Conservation (phyloP, 495 filamentous ascomycete species). For the Podospora pseudocomata region DNA sequence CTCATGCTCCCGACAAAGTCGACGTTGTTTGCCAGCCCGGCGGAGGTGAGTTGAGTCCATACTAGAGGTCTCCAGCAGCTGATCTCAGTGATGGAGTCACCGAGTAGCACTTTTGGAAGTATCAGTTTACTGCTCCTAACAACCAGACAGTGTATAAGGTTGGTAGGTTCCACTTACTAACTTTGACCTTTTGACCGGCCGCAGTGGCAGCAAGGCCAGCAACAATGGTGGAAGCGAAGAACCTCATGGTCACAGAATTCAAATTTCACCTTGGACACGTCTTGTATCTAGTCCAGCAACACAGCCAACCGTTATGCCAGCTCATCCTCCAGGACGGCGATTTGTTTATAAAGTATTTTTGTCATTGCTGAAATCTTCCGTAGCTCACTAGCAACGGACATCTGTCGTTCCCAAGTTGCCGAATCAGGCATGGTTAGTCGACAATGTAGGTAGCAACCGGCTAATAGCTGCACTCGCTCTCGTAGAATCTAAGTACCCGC, state of each 20-base stretch:
- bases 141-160: not conserved
- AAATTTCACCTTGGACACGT: not conserved
- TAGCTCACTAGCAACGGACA: not conserved
- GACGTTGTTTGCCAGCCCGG: constrained; percentile 27
- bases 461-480: not conserved
- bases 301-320: not conserved
- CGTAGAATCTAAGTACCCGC: not conserved
- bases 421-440: not conserved
- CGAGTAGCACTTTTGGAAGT: constrained; percentile 29
- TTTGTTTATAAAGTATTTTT: constrained; percentile 1
- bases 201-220: constrained; percentile 18
- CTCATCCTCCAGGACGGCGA: not conserved
- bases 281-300: not conserved
- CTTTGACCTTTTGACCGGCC: constrained; percentile 22
- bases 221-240: constrained; percentile 5
- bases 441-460: constrained; percentile 1
- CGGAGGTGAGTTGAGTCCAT: constrained; percentile 29
- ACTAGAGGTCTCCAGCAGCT: constrained; percentile 37
- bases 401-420: not conserved
- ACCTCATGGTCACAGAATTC: constrained; percentile 16
- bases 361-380: not conserved
- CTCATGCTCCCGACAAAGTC: constrained; percentile 38
- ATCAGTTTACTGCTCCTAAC: constrained; percentile 1
- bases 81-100: constrained; percentile 38
- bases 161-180: constrained; percentile 14